Base-by-base conservation (phyloP, 1,284 basidiomycete species). In the Moesziomyces globuligerus region DNA sequence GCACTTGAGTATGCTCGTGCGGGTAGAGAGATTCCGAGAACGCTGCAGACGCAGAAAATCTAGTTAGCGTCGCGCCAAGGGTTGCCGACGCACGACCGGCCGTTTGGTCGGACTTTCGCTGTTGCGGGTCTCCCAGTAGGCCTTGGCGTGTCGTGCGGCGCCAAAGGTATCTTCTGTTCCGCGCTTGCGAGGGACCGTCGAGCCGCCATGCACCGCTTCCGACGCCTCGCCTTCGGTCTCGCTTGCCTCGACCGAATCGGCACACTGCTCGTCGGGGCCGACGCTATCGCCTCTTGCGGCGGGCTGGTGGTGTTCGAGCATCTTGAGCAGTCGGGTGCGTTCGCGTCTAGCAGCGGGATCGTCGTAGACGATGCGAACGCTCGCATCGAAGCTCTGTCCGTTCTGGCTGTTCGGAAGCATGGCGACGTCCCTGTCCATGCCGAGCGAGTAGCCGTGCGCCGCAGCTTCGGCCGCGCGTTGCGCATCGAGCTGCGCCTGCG, bases 311-410 rank as follows among this genome's bases (percentile, higher is more conserved):
- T 56, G 50, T 17, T 56, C 72, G 21, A 76, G 62, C 41, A 76
- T 62, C 43, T 68, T 71, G 21, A 65, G 24, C 34, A 78, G 48
- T n/a, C 52, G 49, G 7, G 38, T 55, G 13, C 62, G 60, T 48
- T 78, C 71, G 26, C 52, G 53, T 29, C 57, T 45, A 3, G 65
- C 75, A 1, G 66, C 66, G 3, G 73, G 71, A 41, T 78, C 75
- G 43, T 78, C 68, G 42, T 74, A 78, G n/a, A 72, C 54, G 36
- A 78, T 60, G 17, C 66, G 58, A 3, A 68, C 32, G 25, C 64
- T 64, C 18, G 59, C 50, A 20, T 72, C 64, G n/a, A 62, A 62
- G 38, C 37, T 23, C 23, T 45, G 34, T 0, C 38, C 37, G 21
- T 26, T 47, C 44, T 55, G 66, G 34, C 51, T 59, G 44, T 29